These are phyloP conservation scores for Yamadazyma sp. DNA, from an alignment of 1,139 yeast species.

Conservation along the genomic window DNA sequence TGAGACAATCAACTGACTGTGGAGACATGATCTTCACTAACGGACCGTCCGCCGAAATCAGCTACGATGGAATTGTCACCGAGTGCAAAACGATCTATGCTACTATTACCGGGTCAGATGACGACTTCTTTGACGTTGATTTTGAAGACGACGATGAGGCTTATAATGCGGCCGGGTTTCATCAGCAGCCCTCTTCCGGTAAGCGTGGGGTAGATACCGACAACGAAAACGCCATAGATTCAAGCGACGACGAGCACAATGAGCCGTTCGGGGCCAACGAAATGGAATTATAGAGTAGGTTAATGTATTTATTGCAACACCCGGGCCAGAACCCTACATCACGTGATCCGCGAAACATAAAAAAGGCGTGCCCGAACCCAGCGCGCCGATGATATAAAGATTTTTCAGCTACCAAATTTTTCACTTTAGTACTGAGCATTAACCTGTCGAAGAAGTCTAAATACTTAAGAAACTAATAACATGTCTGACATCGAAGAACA, in stretches of 20 bases:
- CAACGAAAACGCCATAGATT: constrained; percentile 42
- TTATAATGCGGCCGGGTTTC: constrained; percentile 18
- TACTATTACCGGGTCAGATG: constrained; percentile 84
- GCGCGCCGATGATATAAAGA: too few species aligned
- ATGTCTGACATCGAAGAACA: constrained; percentile 90
- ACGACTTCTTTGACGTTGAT: constrained; percentile 93
- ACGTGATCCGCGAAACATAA: too few species aligned
- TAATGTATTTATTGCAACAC: neutral
- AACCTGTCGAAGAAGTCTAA: constrained; percentile 86
- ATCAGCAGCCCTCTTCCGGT: constrained; percentile 13
- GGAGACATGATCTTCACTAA: constrained; percentile 60
- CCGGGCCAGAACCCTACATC: neutral
- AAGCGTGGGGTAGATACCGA: constrained; percentile 17
- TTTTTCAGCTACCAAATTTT: too few species aligned
- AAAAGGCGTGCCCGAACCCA: too few species aligned
- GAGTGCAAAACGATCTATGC: constrained; percentile 78
- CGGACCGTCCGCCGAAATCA: constrained; percentile 79
- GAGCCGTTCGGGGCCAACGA: constrained; percentile 64
- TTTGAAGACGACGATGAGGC: constrained; percentile 88
- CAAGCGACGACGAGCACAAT: constrained; percentile 33
- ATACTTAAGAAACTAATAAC: constrained; percentile 13
- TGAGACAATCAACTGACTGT: constrained; percentile 30
- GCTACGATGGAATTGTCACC: constrained; percentile 86
- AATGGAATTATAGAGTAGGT: constrained; percentile 48
- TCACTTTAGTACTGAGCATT: constrained; percentile 72